These are phyloP conservation scores for Arabis hirsuta DNA, from an alignment of 345 rosid genomes.

Conservation along the genomic window DNA sequence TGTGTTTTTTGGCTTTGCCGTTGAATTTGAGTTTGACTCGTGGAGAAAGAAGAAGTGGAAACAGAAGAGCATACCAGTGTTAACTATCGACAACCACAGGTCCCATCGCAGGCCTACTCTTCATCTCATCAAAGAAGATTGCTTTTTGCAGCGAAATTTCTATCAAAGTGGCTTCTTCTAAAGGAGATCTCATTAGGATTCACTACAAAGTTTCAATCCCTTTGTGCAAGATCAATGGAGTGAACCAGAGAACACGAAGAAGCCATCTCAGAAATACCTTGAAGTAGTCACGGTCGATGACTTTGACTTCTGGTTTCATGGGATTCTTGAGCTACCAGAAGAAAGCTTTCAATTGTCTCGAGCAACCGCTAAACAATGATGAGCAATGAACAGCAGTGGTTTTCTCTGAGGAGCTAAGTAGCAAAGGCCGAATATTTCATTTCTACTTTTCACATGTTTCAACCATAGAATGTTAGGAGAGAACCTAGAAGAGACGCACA, in stretches of 20 bases:
- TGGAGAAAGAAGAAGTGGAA: constrained; percentile 41
- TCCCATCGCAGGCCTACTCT: no score
- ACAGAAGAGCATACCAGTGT: constrained; percentile 56
- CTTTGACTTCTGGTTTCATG: constrained; percentile 94
- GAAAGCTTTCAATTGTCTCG: constrained; percentile 66
- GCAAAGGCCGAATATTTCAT: constrained; percentile 10
- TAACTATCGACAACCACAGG: constrained; percentile 64
- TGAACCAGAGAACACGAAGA: constrained; percentile 59
- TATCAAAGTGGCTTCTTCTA: constrained; percentile 47
- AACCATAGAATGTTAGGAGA: constrained; percentile 35
- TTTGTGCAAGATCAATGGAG: constrained; percentile 55
- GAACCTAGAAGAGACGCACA: constrained; percentile 23
- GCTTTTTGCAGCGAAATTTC: constrained; percentile 55
- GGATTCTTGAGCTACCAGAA: constrained; percentile 77
- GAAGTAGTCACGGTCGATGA: constrained; percentile 67
- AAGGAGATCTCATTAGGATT: constrained; percentile 49
- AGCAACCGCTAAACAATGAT: constrained; percentile 44
- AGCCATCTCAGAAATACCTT: constrained; percentile 71
- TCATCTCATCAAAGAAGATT: constrained; percentile 52
- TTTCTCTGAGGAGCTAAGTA: constrained; percentile 43
- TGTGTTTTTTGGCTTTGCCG: constrained; percentile 37
- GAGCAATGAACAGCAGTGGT: constrained; percentile 14
- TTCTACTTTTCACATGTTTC: constrained; percentile 27
- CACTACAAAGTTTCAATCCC: constrained; percentile 74
- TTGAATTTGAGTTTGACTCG: constrained; percentile 47